These are phyloP conservation scores for Globisporangium acanthophoron DNA, from an alignment of 352 stramenopile species.

Conservation along the genomic window DNA sequence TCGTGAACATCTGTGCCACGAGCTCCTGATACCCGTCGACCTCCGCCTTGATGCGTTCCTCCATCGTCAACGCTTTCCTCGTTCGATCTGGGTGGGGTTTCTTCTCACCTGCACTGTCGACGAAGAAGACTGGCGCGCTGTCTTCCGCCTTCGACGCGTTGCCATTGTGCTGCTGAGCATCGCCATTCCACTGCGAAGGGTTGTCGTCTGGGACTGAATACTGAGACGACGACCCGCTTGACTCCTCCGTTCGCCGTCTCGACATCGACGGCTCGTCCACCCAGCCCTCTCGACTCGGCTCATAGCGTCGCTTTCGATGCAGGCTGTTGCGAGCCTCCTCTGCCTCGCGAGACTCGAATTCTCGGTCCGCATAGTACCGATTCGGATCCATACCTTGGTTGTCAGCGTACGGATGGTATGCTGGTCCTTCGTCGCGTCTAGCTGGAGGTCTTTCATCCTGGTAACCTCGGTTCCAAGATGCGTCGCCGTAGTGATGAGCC, in stretches of 20 bases:
- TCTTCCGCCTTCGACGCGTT: neutral
- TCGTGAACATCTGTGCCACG: constrained; percentile 42
- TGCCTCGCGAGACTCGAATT: neutral
- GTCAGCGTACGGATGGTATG: neutral
- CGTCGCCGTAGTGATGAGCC: neutral
- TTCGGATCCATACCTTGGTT: constrained; percentile 4
- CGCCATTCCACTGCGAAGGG: neutral
- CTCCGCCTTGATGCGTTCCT: constrained; percentile 31
- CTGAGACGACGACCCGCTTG: neutral
- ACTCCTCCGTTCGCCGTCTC: constrained; percentile 1
- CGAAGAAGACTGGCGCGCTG: constrained; percentile 5
- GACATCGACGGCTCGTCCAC: constrained; percentile 1
- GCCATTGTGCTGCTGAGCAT: neutral
- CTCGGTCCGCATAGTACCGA: neutral
- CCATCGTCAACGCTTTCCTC: constrained; percentile 12
- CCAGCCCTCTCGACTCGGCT: constrained; percentile 9
- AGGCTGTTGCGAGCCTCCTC: constrained; percentile 1
- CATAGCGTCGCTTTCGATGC: constrained; percentile 13
- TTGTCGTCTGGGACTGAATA: neutral
- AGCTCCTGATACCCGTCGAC: constrained; percentile 62
- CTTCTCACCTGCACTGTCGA: constrained; percentile 41
- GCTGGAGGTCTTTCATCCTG: neutral
- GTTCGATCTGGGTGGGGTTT: constrained; percentile 18
- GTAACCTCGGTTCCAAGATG: neutral
- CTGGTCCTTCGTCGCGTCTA: neutral